These are phyloP conservation scores for Macrophomina pseudophaseolina DNA, from an alignment of 2,329 filamentous ascomycete genomes.

Conservation along the genomic window DNA sequence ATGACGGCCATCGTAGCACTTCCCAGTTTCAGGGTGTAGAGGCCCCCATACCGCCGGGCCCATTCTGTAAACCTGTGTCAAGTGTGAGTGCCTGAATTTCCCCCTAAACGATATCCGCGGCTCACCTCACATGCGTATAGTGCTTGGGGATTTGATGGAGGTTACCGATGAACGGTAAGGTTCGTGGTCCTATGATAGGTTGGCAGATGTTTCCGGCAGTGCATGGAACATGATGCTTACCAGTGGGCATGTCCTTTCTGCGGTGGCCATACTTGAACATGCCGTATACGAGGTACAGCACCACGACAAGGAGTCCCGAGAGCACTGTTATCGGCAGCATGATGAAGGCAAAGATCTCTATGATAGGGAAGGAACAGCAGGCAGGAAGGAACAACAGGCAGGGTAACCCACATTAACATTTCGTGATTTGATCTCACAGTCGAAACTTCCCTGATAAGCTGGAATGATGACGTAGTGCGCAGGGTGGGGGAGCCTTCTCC, in stretches of 20 bases:
- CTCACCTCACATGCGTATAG: constrained; percentile 14
- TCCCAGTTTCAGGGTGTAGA: constrained; percentile 52
- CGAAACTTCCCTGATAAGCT: too few species aligned
- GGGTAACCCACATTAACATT: too few species aligned
- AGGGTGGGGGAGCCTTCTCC: too few species aligned
- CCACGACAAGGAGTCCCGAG: not conserved
- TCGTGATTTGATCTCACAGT: too few species aligned
- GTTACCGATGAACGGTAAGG: constrained; percentile 51
- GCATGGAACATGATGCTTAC: not conserved
- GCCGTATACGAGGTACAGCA: not conserved
- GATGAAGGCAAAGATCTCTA: not conserved
- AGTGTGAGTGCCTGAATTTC: not conserved
- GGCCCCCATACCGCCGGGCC: constrained; percentile 50
- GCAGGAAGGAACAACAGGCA: too few species aligned
- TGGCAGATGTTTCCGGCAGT: not conserved
- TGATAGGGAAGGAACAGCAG: not conserved
- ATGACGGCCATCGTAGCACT: constrained; percentile 49
- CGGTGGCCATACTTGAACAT: not conserved
- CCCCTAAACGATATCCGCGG: not conserved
- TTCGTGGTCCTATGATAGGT: constrained; percentile 42
- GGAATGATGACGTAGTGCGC: too few species aligned
- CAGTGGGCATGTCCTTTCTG: constrained; percentile 1
- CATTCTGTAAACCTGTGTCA: constrained; percentile 47
- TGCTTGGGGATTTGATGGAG: constrained; percentile 30
- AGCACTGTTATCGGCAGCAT: not conserved